Evolutionary conservation across 2,329 filamentous ascomycete species (phyloP), one percentile per base, ranked within the genome.

Genomic region (Aspergillus oerlinghausenensis): DNA sequence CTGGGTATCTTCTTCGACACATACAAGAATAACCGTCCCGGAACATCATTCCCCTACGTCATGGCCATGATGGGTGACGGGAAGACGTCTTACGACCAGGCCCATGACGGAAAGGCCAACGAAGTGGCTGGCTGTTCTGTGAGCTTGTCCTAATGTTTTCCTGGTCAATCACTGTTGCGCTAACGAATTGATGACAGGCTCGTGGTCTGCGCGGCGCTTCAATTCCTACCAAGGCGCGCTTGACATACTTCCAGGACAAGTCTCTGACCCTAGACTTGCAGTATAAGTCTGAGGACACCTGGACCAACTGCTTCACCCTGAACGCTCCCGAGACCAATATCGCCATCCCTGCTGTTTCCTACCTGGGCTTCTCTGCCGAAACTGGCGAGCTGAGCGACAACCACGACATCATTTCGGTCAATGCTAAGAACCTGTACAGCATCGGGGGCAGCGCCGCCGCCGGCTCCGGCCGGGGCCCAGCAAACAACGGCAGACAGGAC

Each of bases 31-130:
- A 96, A 97, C 80, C 87, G 94, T 14, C 93, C 94, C 0, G 94
- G 94, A 47, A 88, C 91, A 45, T 89, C 96, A 49, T 99, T 99
- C 77, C 94, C 94, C 51, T 97, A 96, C 71, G 88, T 99, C 68
- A 97, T 97, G 92, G 93, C 92, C 61, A 97, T 97, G 94, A 82
- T 92, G 65, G 94, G 94, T 58, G 94, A 99, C 73, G 93, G 94
- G 60, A 81, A 91, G 71, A 96, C 88, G 6, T 73, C 80, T 14
- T 99, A 99, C 77, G 92, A 97, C 80, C 92, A 97, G 79, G 86
- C 87, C 67, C 92, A 92, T 68, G 94, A 99, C 70, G 94, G 94
- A 72, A 97, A 97, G 81, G 84, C 86, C 56, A 92, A 90, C 67
- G 94, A 99, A 77, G 81, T 97, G 60, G 92, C 92, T 53, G 94